These are phyloP conservation scores for Komagataella mondaviorum DNA, from an alignment of 805 yeast species.

Conservation along the genomic window DNA sequence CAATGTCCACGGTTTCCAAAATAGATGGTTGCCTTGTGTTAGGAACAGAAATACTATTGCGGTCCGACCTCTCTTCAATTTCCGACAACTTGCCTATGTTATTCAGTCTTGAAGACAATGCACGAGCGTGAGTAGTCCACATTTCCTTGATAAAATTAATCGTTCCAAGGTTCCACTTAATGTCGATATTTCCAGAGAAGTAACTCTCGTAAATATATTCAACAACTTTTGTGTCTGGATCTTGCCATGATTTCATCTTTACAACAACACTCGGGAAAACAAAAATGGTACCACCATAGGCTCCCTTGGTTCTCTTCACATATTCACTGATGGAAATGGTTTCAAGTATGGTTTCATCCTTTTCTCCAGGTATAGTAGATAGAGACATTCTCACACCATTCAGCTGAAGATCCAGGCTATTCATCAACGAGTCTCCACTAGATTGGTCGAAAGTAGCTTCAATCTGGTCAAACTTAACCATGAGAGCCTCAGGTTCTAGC, in stretches of 20 bases:
- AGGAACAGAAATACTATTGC: slow-evolving; percentile 9
- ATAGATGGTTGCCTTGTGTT: slow-evolving; percentile 19
- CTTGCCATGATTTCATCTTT: slow-evolving; percentile 65
- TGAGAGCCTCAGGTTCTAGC: slow-evolving; percentile 64
- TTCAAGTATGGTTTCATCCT: slow-evolving; percentile 27
- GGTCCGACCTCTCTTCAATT: slow-evolving; percentile 7
- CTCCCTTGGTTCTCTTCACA: slow-evolving; percentile 37
- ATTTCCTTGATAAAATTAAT: slow-evolving; percentile 83
- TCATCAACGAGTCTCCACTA: slow-evolving; percentile 30
- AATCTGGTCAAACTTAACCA: slow-evolving; percentile 40
- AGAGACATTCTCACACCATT: slow-evolving; percentile 56
- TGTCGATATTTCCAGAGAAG: slow-evolving; percentile 83
- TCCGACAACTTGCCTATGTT: slow-evolving; percentile 17
- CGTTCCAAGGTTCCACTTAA: slow-evolving; percentile 90
- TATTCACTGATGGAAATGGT: slow-evolving; percentile 39
- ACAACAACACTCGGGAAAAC: slow-evolving; percentile 66
- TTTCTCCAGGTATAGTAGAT: slow-evolving; percentile 29
- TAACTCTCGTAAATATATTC: slow-evolving; percentile 57
- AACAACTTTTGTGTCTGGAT: slow-evolving; percentile 33
- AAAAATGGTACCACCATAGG: slow-evolving; percentile 71
- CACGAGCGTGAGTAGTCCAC: slow-evolving; percentile 77
- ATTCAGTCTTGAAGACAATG: slow-evolving; percentile 49
- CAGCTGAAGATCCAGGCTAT: slow-evolving; percentile 46
- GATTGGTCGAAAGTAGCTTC: slow-evolving; percentile 38
- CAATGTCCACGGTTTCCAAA: slow-evolving; percentile 20